These are phyloP conservation scores for Saturnispora saitoi DNA, from an alignment of 805 yeast species.

Conservation along the genomic window DNA sequence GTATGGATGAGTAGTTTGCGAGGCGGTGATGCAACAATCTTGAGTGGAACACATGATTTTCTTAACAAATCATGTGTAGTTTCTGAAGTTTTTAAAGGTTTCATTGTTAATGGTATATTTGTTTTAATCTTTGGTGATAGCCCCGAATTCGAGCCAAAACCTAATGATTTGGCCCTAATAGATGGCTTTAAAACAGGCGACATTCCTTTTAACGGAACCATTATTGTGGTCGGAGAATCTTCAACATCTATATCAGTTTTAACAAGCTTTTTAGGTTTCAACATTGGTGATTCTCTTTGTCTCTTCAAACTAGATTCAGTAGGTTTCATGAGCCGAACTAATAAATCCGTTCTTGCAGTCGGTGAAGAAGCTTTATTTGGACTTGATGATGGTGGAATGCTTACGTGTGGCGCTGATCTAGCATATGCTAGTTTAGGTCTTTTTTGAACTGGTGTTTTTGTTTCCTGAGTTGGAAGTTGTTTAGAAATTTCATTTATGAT, in stretches of 20 bases:
- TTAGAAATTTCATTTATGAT: neutral
- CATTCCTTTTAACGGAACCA: conserved; percentile 2
- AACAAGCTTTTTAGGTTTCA: neutral
- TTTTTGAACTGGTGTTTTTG: neutral
- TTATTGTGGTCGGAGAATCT: conserved; percentile 1
- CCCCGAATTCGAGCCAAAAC: neutral
- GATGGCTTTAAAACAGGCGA: neutral
- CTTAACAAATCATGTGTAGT: neutral
- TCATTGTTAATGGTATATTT: conserved; percentile 23
- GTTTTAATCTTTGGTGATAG: neutral
- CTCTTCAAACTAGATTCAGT: conserved; percentile 21
- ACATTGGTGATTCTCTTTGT: conserved; percentile 3
- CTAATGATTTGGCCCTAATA: neutral
- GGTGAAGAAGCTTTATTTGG: conserved; percentile 6
- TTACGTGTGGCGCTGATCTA: conserved; percentile 1
- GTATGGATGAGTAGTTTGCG: conserved; percentile 1
- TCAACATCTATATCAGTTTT: neutral
- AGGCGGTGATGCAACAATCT: neutral
- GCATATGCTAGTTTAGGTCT: neutral
- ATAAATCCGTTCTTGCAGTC: conserved; percentile 10
- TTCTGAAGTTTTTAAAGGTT: conserved; percentile 16
- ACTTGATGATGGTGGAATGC: conserved; percentile 1
- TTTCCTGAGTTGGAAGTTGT: neutral
- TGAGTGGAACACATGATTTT: conserved; percentile 5
- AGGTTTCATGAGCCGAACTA: conserved; percentile 21